A percentile compares a stretch with the other conserved stretches of the same genome.
Conservation (phyloP, 352 stramenopile genomes). For the Phytophthora citricola region DNA sequence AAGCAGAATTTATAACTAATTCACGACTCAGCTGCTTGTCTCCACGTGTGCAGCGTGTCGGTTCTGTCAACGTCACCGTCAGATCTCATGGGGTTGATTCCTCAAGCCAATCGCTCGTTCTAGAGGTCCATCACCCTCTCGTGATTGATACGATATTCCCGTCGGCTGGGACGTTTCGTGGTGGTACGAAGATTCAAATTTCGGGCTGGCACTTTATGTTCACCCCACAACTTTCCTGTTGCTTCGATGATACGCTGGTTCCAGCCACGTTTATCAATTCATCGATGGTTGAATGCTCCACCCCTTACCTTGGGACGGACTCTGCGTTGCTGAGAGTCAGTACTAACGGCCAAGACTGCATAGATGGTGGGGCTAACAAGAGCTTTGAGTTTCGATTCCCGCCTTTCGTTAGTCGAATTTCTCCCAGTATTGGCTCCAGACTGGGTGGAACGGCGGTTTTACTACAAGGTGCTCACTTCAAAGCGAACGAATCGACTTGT, state of each 20-base stretch:
- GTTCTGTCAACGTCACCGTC: slow-evolving; percentile 31
- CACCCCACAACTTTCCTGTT: slow-evolving; percentile 64
- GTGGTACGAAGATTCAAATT: slow-evolving; percentile 53
- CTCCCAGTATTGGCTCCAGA: slow-evolving; percentile 43
- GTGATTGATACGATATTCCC: slow-evolving; percentile 39
- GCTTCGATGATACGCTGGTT: slow-evolving; percentile 60
- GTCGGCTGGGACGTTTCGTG: slow-evolving; percentile 31
- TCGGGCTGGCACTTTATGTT: slow-evolving; percentile 59
- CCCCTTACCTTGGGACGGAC: slow-evolving; percentile 40
- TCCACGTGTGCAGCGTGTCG: slow-evolving; percentile 24
- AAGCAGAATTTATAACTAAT: slow-evolving; percentile 44
- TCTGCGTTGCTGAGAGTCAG: slow-evolving; percentile 48
- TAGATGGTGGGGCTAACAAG: slow-evolving; percentile 40
- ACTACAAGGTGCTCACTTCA: slow-evolving; percentile 51
- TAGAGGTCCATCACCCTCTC: slow-evolving; percentile 43
- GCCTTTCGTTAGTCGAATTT: slow-evolving; percentile 36
- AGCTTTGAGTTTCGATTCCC: slow-evolving; percentile 54
- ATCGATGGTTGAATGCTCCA: slow-evolving; percentile 59
- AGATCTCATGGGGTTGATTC: slow-evolving; percentile 16
- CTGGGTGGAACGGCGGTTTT: slow-evolving; percentile 63
- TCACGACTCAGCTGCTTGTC: slow-evolving; percentile 38
- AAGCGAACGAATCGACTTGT: slow-evolving; percentile 45
- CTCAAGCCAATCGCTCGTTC: slow-evolving; percentile 13
- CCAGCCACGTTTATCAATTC: slow-evolving; percentile 72
- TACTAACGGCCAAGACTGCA: slow-evolving; percentile 66